Conservation (phyloP, 192 early-diverging fungal genomes). For the Linnemannia hyalina region DNA sequence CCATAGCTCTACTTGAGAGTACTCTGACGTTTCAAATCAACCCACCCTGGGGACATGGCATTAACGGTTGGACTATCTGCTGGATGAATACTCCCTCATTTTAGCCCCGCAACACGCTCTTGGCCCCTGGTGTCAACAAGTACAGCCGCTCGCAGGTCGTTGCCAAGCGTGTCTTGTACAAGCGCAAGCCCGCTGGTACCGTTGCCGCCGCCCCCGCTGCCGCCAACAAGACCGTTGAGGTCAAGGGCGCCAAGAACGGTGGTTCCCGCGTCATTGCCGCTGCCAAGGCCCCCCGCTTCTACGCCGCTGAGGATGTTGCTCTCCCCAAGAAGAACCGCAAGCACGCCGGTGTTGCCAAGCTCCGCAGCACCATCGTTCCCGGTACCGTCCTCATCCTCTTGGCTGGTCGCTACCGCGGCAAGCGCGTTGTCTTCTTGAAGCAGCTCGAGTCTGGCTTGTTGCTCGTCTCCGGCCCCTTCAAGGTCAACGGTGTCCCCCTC, state of each 20-base stretch:
- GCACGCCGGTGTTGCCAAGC: conserved; percentile 74
- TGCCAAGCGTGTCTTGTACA: conserved; percentile 91
- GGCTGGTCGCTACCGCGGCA: conserved; percentile 93
- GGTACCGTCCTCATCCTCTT: conserved; percentile 98
- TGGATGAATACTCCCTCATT: background rate
- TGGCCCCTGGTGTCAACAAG: conserved; percentile 88
- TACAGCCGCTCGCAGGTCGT: conserved; percentile 86
- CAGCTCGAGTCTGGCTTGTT: conserved; percentile 95
- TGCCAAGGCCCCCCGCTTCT: conserved; percentile 81
- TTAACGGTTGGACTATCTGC: background rate
- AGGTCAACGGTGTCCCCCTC: conserved; percentile 98
- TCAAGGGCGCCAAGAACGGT: conserved; percentile 90
- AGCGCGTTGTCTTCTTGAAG: conserved; percentile 99
- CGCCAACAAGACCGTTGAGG: conserved; percentile 74
- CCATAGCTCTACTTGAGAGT: background rate
- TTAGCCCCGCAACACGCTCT: conserved; percentile 82
- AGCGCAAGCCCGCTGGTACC: conserved; percentile 81
- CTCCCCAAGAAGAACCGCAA: conserved; percentile 86
- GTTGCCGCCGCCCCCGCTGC: conserved; percentile 63
- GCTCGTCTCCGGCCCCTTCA: conserved; percentile 97
- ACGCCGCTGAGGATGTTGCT: conserved; percentile 89
- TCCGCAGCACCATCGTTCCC: conserved; percentile 95
- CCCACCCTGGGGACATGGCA: background rate
- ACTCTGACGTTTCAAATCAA: background rate
- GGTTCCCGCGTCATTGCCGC: conserved; percentile 75